Percentiles rank a stretch among this genome's conserved stretches.
phyloP scores from a whole-genome alignment of 129 eudicot species.

The Chrysanthemum lavandulifolium region DNA sequence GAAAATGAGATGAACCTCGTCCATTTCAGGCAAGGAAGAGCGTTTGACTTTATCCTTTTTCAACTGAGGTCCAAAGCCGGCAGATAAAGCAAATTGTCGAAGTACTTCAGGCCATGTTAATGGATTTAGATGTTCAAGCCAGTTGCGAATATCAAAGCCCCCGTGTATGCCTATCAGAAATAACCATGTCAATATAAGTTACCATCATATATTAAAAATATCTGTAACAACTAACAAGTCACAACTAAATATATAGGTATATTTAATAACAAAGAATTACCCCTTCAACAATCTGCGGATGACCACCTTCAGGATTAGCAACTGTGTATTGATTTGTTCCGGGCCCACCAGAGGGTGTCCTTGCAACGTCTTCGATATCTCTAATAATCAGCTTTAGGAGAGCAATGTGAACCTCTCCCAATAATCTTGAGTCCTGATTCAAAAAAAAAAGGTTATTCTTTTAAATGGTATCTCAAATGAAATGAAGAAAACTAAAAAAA shows the following conservation, averaged over 20 bases:
- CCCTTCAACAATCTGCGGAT: constrained; percentile 96
- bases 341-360: constrained; percentile 78
- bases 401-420: constrained; percentile 89
- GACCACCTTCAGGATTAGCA: constrained; percentile 96
- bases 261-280: constrained; percentile 32
- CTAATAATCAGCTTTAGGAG: constrained; percentile 65
- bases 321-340: constrained; percentile 85
- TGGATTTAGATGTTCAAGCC: constrained; percentile 83
- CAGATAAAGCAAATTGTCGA: constrained; percentile 86
- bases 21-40: constrained; percentile 43
- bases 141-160: constrained; percentile 92
- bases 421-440: constrained; percentile 82
- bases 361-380: constrained; percentile 91
- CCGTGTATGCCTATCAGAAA: constrained; percentile 64
- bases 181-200: neutral
- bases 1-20: constrained; percentile 51
- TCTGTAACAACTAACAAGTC: neutral
- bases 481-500: neutral
- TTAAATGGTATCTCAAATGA: neutral
- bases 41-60: constrained; percentile 60
- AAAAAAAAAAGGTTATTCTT: neutral
- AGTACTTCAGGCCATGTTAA: constrained; percentile 94
- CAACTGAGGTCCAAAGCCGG: constrained; percentile 86
- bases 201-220: neutral
- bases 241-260: neutral